Percentiles rank a stretch among this genome's conserved stretches.
Conservation (phyloP, 306 rosid genomes). For the Cucurbita maxima region DNA sequence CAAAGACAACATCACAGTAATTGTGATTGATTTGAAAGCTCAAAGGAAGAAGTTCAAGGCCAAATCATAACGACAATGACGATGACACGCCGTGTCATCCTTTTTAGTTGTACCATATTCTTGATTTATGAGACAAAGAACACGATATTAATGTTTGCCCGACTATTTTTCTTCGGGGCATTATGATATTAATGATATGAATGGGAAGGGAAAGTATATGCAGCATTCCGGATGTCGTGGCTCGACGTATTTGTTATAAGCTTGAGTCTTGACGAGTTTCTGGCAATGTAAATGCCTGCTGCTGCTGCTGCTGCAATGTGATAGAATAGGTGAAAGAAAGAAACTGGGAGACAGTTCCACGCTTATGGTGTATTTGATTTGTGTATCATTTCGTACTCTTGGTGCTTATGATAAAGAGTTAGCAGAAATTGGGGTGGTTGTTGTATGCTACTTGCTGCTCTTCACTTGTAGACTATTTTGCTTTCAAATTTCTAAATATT, state of each 20-base stretch:
- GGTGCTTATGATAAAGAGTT: slow-evolving; percentile 24
- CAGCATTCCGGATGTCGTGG: slow-evolving; percentile 25
- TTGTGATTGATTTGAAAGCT: slow-evolving; percentile 78
- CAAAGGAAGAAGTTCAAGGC: slow-evolving; percentile 75
- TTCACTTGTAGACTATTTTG: background rate
- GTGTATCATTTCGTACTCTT: slow-evolving; percentile 22
- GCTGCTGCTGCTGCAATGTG: slow-evolving; percentile 29
- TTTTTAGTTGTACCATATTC: slow-evolving; percentile 19
- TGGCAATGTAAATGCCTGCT: slow-evolving; percentile 50
- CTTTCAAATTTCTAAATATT: background rate
- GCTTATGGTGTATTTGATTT: slow-evolving; percentile 36
- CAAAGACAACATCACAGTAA: slow-evolving; percentile 67
- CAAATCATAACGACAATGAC: slow-evolving; percentile 32
- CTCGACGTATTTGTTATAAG: slow-evolving; percentile 20
- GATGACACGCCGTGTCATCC: background rate
- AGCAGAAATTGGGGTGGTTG: slow-evolving; percentile 10
- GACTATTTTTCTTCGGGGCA: slow-evolving; percentile 51
- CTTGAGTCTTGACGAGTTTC: slow-evolving; percentile 14
- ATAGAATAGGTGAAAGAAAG: slow-evolving; percentile 6
- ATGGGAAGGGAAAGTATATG: slow-evolving; percentile 22
- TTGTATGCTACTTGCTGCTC: background rate
- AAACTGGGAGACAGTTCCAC: slow-evolving; percentile 19
- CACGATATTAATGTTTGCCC: slow-evolving; percentile 39
- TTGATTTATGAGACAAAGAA: slow-evolving; percentile 6
- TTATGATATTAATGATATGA: slow-evolving; percentile 29